Percentiles rank a stretch among this genome's conserved stretches.
Evolutionary conservation across 176 grass and related monocot genomes (phyloP).

Genomic region (Cenchrus purpureus): DNA sequence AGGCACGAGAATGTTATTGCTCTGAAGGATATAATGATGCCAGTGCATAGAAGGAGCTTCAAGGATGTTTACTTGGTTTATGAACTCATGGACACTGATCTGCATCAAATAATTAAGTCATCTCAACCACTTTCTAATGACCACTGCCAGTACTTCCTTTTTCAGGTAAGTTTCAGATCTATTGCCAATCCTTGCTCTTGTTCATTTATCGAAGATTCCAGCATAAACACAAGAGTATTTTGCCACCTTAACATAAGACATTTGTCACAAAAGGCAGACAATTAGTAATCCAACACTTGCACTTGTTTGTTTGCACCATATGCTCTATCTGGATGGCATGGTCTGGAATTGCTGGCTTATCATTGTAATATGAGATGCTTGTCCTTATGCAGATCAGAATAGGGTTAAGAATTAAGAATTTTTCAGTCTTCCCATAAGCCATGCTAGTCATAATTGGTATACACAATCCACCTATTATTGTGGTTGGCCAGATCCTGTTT

Average conservation of each 20-base stretch:
- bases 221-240: neutral
- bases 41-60: slow-evolving; percentile 53
- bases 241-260: neutral
- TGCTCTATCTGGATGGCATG: neutral
- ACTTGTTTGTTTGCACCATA: neutral
- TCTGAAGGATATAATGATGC: slow-evolving; percentile 77
- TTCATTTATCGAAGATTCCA: neutral
- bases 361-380: neutral
- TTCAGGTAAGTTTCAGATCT: slow-evolving; percentile 45
- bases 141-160: slow-evolving; percentile 76
- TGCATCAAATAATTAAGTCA: slow-evolving; percentile 72
- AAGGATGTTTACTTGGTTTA: slow-evolving; percentile 73
- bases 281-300: neutral
- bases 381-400: neutral
- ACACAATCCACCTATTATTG: neutral
- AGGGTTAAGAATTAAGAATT: neutral
- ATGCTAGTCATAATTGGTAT: neutral
- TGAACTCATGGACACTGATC: slow-evolving; percentile 60
- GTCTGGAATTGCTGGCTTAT: neutral
- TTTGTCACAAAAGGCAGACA: neutral
- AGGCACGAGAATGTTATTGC: slow-evolving; percentile 67
- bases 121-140: slow-evolving; percentile 59
- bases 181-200: neutral
- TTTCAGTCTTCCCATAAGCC: slow-evolving; percentile 14
- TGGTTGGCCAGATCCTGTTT: neutral